phyloP scores from a whole-genome alignment of 768 basidiomycete genomes.

The Clavaria fumosa region DNA sequence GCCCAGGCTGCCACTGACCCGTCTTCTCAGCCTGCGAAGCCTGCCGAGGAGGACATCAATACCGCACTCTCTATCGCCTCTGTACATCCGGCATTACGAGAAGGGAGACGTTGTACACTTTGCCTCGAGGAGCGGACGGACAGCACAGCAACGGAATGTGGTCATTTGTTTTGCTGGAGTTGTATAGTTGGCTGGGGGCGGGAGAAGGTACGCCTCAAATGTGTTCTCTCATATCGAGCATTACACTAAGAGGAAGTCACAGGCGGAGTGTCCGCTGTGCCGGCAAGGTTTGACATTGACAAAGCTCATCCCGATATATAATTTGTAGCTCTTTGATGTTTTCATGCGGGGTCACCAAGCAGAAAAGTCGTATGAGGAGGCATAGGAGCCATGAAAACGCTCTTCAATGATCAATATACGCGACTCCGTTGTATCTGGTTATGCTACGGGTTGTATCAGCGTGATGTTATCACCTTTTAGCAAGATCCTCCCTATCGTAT shows the following conservation, averaged over 20 bases:
- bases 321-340: constrained; percentile 31
- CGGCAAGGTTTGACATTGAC: constrained; percentile 59
- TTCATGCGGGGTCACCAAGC: too few relatives aligned
- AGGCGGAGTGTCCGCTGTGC: constrained; percentile 82
- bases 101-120: constrained; percentile 59
- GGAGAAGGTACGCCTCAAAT: constrained; percentile 46
- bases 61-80: constrained; percentile 46
- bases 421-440: too few relatives aligned
- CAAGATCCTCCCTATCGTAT: constrained; percentile 66
- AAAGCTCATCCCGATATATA: constrained; percentile 68
- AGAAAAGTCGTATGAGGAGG: too few relatives aligned
- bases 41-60: constrained; percentile 55
- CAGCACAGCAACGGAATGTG: constrained; percentile 76
- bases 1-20: constrained; percentile 30
- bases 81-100: constrained; percentile 37
- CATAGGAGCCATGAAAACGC: too few relatives aligned
- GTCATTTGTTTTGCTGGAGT: constrained; percentile 82
- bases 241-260: constrained; percentile 3
- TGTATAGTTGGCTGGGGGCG: constrained; percentile 82
- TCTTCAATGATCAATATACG: too few relatives aligned
- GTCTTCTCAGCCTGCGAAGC: constrained; percentile 36
- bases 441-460: constrained; percentile 65
- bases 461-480: constrained; percentile 98
- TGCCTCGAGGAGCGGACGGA: constrained; percentile 76
- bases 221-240: too few relatives aligned